These are phyloP conservation scores for Casaregolazyma suthepensis DNA, from an alignment of 1,139 yeast genomes.

Conservation along the genomic window DNA sequence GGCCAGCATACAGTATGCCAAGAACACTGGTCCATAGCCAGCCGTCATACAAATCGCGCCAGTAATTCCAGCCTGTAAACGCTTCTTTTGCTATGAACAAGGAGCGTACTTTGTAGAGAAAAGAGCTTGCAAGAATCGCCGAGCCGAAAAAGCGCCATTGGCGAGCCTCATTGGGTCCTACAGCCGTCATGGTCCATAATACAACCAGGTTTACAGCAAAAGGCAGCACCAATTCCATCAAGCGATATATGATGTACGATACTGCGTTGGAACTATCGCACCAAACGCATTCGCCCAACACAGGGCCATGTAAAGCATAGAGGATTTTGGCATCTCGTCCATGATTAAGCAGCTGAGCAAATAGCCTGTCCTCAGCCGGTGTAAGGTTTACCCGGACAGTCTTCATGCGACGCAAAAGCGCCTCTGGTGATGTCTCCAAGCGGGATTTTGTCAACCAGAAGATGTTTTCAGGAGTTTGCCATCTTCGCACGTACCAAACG, in stretches of 20 bases:
- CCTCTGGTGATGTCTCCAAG: slow-evolving; percentile 22
- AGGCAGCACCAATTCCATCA: slow-evolving; percentile 20
- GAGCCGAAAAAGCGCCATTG: slow-evolving; percentile 6
- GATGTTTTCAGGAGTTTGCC: slow-evolving; percentile 13
- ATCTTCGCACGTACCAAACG: neutral
- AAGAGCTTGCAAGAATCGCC: slow-evolving; percentile 3
- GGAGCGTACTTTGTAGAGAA: neutral
- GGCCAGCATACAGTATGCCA: neutral
- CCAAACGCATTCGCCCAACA: slow-evolving; percentile 24
- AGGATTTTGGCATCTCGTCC: slow-evolving; percentile 14
- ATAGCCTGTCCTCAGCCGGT: neutral
- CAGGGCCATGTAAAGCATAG: slow-evolving; percentile 25
- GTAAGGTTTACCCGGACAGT: neutral
- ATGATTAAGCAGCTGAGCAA: slow-evolving; percentile 9
- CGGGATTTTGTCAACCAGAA: slow-evolving; percentile 18
- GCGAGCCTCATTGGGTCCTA: slow-evolving; percentile 9
- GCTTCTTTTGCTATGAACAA: neutral
- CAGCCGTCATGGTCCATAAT: slow-evolving; percentile 19
- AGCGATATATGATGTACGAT: slow-evolving; percentile 19
- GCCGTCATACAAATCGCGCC: neutral
- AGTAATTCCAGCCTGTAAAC: neutral
- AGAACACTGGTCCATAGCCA: slow-evolving; percentile 3
- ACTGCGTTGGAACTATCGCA: slow-evolving; percentile 18
- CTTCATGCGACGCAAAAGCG: slow-evolving; percentile 18
- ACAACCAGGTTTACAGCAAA: slow-evolving; percentile 19